Percentiles rank a stretch among this genome's conserved stretches.
Conservation (phyloP, 208 protist species). For the Trypanosoma melophagium region DNA sequence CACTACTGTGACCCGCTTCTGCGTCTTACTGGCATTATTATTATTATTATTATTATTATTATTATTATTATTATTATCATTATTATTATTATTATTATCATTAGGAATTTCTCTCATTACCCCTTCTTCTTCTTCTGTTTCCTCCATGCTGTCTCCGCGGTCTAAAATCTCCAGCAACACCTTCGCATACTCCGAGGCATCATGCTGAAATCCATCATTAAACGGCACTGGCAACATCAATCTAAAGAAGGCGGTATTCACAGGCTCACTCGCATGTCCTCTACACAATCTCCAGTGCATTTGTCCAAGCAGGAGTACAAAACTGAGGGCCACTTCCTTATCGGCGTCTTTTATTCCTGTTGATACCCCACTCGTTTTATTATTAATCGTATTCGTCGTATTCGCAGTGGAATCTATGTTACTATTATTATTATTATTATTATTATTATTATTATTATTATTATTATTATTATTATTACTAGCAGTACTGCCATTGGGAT, state of each 20-base stretch:
- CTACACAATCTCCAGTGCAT: slow-evolving; percentile 53
- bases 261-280: slow-evolving; percentile 12
- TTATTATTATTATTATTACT: not conserved
- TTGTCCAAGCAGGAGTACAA: slow-evolving; percentile 41
- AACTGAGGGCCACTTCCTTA: slow-evolving; percentile 25
- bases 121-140: not conserved
- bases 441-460: not conserved
- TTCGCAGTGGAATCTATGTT: not conserved
- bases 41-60: not conserved
- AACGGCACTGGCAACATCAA: slow-evolving; percentile 44
- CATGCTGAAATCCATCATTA: slow-evolving; percentile 62
- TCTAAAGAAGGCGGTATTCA: slow-evolving; percentile 39
- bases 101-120: too few species aligned
- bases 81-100: not conserved
- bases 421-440: not conserved
- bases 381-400: too few species aligned
- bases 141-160: slow-evolving; percentile 7
- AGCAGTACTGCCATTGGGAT: too few species aligned
- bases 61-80: not conserved
- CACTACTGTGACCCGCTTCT: slow-evolving; percentile 26
- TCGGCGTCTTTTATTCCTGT: not conserved
- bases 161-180: slow-evolving; percentile 65
- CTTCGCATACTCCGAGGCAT: slow-evolving; percentile 75
- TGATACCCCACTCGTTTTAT: too few species aligned
- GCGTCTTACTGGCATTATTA: not conserved